Base-by-base conservation (phyloP, 1,139 yeast species). In the Meyerozyma elateridarum region DNA sequence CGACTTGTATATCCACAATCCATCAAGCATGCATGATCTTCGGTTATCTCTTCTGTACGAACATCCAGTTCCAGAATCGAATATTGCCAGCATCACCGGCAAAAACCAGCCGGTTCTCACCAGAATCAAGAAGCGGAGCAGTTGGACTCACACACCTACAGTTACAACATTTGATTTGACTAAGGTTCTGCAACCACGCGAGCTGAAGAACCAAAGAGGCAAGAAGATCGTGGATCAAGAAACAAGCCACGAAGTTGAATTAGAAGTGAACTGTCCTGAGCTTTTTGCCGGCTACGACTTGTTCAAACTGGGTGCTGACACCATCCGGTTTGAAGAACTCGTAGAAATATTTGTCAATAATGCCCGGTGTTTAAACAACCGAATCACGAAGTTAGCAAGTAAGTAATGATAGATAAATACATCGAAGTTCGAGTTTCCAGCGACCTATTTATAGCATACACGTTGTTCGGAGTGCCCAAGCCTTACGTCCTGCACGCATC, bases 11-110 rank as follows among this genome's bases (percentile, higher is more conserved):
- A 65, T 88, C 20, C 79, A 75, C 49, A 74, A 83, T 35, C 96
- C 96, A 2, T 81, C 85, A 39, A 76, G 85, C 17, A 68, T 79
- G 58, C 79, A 79, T 50, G 96, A 88, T 53, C 66, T 82, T 42
- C 69, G 95, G 46, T 62, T 88, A 25, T 79, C 94, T 8, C 60
- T 88, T 40, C 77, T 88, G 22, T 58, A 83, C 20, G 96, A 88
- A 75, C 55, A 77, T 40, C 95, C 94, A 2, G 71, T 76, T 22
- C 65, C 67, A 17, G 73, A 73, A 41, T 79, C 76, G 37, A 73
- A 76, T 32, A 52, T 68, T 20, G 73, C 64, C 29, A 50, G 62
- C 9, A 50, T 63, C 13, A 49, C 59, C 39, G 52, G 56, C 35
- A 58, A 59, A 35, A 58, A 64, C 35, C 48, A 70, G 35, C 78